Evolutionary conservation across 805 yeast species (phyloP), one percentile per base, ranked within the genome.

Genomic region (Metahyphopichia silvanorum): DNA sequence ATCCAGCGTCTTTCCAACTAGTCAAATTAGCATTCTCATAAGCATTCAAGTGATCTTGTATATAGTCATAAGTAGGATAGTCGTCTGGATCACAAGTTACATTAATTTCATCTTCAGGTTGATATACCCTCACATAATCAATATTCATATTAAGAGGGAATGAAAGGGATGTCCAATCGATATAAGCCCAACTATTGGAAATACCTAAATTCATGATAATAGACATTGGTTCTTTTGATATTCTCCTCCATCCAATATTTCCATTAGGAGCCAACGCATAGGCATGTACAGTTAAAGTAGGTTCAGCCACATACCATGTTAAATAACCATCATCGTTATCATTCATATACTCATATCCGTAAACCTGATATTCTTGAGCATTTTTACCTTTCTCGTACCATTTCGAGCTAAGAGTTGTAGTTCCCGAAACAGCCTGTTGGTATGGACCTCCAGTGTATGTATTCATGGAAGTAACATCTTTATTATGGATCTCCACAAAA

Each of bases 181-280:
- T 91, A 57, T 85, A 86, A 6, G 93, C 86, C 98, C 98, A 91
- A 39, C 79, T 83, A 49, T 81, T 83, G 11, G 97, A 89, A 33
- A 91, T 65, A 69, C 96, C 98, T 63, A 91, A 62, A 57, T 91
- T 91, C 69, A 91, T 51, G 43, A 91, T 63, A 39, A 91, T 73
- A 2, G 95, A 74, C 97, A 91, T 88, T 43, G 98, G 98, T 54
- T 91, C 98, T 55, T 83, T 82, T 15, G 93, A 71, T 18, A 91
- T 74, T 43, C 75, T 61, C 59, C 98, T 78, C 82, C 83, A 78
- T 25, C 77, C 93, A 43, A 91, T 64, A 57, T 91, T 91, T 45
- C 98, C 98, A 56, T 85, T 85, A 22, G 96, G 96, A 37, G 86
- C 83, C 37, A 91, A 64, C 1, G 96, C 84, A 23, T 71, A 70